Conservation (phyloP, 2,329 filamentous ascomycete genomes). For the Hypomyces perniciosus region DNA sequence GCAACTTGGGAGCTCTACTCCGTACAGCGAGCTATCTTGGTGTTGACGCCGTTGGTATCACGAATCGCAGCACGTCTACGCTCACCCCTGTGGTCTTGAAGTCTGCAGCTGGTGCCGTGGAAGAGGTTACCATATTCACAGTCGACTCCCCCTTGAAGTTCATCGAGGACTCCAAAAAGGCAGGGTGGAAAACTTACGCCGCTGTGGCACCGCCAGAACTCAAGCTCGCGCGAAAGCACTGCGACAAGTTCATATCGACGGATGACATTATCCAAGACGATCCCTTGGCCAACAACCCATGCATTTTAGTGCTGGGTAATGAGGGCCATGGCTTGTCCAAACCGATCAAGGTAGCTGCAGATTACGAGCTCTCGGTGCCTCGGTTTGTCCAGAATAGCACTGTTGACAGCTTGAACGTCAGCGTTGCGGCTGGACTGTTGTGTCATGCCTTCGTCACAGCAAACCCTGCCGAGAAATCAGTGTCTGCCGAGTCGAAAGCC, state of each 20-base stretch:
- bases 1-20: constrained; percentile 84
- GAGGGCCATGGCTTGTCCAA: constrained; percentile 70
- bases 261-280: constrained; percentile 43
- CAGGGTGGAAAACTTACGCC: constrained; percentile 80
- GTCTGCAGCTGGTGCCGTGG: constrained; percentile 80
- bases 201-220: constrained; percentile 50
- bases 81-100: constrained; percentile 77
- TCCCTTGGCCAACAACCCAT: constrained; percentile 56
- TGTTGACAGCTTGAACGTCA: constrained; percentile 91
- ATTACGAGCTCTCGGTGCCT: constrained; percentile 61
- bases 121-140: constrained; percentile 68
- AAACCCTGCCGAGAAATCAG: not conserved
- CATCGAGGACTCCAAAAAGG: constrained; percentile 57
- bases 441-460: constrained; percentile 60
- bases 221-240: constrained; percentile 28
- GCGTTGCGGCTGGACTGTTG: constrained; percentile 76
- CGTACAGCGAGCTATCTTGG: constrained; percentile 89
- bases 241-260: constrained; percentile 42
- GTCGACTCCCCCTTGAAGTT: constrained; percentile 64
- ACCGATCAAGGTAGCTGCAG: constrained; percentile 58
- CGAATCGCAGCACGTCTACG: constrained; percentile 65
- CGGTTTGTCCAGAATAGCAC: constrained; percentile 44
- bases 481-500: not conserved
- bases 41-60: constrained; percentile 74
- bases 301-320: constrained; percentile 75